Percentiles rank a stretch among this genome's conserved stretches.
phyloP scores from a whole-genome alignment of 345 rosid genomes.

The Carallia pectinifolia region DNA sequence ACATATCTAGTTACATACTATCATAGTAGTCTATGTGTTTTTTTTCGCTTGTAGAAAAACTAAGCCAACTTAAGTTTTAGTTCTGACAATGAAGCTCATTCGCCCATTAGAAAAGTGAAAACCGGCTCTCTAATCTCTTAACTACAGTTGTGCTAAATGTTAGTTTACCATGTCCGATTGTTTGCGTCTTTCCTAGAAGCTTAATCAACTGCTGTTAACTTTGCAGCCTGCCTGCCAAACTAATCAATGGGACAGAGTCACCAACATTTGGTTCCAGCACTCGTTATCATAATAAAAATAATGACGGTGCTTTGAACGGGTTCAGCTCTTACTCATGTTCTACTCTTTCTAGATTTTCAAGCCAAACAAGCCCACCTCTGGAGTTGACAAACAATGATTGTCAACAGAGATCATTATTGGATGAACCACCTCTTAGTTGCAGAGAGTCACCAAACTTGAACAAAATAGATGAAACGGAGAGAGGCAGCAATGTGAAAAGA shows the following conservation, averaged over 20 bases:
- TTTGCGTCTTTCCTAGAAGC: not conserved
- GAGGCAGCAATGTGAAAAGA: constrained; percentile 17
- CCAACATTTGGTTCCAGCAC: constrained; percentile 54
- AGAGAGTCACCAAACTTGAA: constrained; percentile 22
- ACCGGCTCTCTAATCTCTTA: too few relatives aligned
- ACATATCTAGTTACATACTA: too few relatives aligned
- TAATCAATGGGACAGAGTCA: constrained; percentile 46
- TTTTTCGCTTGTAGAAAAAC: too few relatives aligned
- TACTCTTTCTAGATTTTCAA: constrained; percentile 50
- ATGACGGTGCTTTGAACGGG: constrained; percentile 36
- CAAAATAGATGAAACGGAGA: constrained; percentile 30
- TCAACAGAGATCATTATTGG: constrained; percentile 34
- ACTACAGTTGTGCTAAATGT: too few relatives aligned
- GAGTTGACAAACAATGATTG: constrained; percentile 22
- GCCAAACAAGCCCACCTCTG: constrained; percentile 29
- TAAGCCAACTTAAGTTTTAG: too few relatives aligned
- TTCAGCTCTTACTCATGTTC: constrained; percentile 28
- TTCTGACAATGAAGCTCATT: too few relatives aligned
- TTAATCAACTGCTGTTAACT: constrained; percentile 15
- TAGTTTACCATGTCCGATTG: constrained; percentile 1
- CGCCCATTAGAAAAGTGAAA: too few relatives aligned
- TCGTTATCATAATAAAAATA: constrained; percentile 34
- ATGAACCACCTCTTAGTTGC: constrained; percentile 24
- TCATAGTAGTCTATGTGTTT: too few relatives aligned
- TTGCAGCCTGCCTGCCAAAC: constrained; percentile 61